These are phyloP conservation scores for Cryptosporidium viatorum DNA, from an alignment of 169 alveolate genomes.

Conservation along the genomic window DNA sequence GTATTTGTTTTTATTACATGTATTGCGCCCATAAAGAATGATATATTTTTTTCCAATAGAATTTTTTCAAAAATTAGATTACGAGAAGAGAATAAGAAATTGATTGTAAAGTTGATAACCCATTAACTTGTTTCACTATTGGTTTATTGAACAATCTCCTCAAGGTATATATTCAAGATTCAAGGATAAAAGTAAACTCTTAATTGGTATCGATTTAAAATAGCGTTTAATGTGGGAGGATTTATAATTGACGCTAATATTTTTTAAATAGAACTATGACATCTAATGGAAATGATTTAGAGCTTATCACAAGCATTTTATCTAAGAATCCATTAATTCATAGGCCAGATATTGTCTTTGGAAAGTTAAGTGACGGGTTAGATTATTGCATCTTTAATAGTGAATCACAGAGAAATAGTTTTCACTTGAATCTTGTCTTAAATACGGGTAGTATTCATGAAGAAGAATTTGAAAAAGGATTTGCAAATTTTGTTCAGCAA, in stretches of 20 bases:
- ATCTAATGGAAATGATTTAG: constrained; percentile 19
- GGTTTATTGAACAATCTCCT: not conserved
- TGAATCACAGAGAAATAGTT: constrained; percentile 37
- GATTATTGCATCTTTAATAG: constrained; percentile 57
- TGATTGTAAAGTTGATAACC: not conserved
- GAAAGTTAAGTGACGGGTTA: constrained; percentile 51
- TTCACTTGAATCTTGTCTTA: constrained; percentile 21
- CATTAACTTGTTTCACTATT: not conserved
- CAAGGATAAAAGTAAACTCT: not conserved
- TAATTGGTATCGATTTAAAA: not conserved
- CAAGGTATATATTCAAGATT: not conserved
- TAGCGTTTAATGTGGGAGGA: not conserved
- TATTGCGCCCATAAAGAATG: constrained; percentile 8
- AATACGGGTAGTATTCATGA: constrained; percentile 66
- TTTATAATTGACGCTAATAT: not conserved
- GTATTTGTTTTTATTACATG: constrained; percentile 11
- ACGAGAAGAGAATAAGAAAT: not conserved
- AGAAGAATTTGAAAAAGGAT: constrained; percentile 60
- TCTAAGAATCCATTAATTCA: constrained; percentile 53
- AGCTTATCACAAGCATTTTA: constrained; percentile 8
- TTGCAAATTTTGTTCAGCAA: constrained; percentile 58
- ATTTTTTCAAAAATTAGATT: not conserved
- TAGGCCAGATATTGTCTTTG: constrained; percentile 60
- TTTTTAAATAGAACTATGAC: not conserved
- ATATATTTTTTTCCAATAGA: not conserved